A percentile compares a stretch with the other conserved stretches of the same genome.
These are phyloP conservation scores for Pittosporum tobira DNA, from an alignment of 129 eudicot species.

Conservation along the genomic window DNA sequence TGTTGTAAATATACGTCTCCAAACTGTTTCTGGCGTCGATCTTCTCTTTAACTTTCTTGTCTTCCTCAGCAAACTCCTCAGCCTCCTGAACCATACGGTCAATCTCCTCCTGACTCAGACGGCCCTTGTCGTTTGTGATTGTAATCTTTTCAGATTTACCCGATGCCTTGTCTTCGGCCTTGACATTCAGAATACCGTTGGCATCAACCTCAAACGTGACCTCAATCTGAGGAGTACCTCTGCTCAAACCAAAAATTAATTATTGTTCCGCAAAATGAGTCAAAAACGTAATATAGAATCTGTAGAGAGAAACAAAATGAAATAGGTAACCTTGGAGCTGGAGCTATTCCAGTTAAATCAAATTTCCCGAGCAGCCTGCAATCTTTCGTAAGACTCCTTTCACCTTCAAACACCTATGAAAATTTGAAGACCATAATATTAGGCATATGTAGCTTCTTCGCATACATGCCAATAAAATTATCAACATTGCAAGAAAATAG, in stretches of 20 bases:
- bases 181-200: conserved; percentile 68
- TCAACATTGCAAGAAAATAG: not conserved
- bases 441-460: too few relatives aligned
- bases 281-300: not conserved
- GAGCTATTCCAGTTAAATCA: conserved; percentile 69
- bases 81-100: conserved; percentile 76
- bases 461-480: not conserved
- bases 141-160: conserved; percentile 62
- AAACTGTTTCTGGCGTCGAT: conserved; percentile 72
- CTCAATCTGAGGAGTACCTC: conserved; percentile 82
- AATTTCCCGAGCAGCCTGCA: conserved; percentile 82
- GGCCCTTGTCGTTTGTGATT: conserved; percentile 73
- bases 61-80: conserved; percentile 82
- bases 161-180: conserved; percentile 71
- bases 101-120: conserved; percentile 75
- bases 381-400: conserved; percentile 79
- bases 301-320: too few relatives aligned
- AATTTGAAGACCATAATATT: too few relatives aligned
- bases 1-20: conserved; percentile 71
- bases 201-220: conserved; percentile 84
- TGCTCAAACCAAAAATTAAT: conserved; percentile 11
- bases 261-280: not conserved
- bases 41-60: conserved; percentile 66
- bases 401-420: conserved; percentile 77
- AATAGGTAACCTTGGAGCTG: conserved; percentile 67